These are phyloP conservation scores for Pichia cactophila DNA, from an alignment of 1,139 yeast genomes.

Conservation along the genomic window DNA sequence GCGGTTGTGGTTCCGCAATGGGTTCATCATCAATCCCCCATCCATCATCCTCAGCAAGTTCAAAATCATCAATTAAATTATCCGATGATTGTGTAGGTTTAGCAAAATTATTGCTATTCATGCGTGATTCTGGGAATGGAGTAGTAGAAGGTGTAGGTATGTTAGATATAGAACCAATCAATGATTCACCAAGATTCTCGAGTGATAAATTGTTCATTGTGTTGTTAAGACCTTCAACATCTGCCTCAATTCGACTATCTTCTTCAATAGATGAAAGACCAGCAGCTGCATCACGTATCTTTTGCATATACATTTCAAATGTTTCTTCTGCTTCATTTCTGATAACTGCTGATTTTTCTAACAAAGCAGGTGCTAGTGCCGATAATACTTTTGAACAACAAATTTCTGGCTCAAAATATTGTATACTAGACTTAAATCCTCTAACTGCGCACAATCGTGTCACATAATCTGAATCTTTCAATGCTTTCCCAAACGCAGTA, in stretches of 20 bases:
- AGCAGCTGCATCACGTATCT: constrained; percentile 57
- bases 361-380: constrained; percentile 73
- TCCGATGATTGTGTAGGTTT: constrained; percentile 1
- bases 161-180: constrained; percentile 9
- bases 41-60: constrained; percentile 26
- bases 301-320: constrained; percentile 55
- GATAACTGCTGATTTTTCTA: constrained; percentile 67
- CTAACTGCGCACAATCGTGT: constrained; percentile 71
- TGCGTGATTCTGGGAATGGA: constrained; percentile 8
- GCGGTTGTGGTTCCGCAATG: background rate
- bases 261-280: constrained; percentile 44
- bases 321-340: constrained; percentile 64
- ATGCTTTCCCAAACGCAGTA: constrained; percentile 79
- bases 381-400: constrained; percentile 80
- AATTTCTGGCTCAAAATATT: constrained; percentile 64
- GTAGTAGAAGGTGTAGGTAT: constrained; percentile 9
- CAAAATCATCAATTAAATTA: constrained; percentile 12
- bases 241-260: constrained; percentile 29
- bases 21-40: constrained; percentile 30
- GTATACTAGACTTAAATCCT: constrained; percentile 62
- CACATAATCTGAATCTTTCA: constrained; percentile 73
- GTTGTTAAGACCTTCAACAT: constrained; percentile 20
- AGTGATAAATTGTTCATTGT: constrained; percentile 20
- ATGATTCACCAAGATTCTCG: constrained; percentile 18
- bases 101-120: background rate